Base-by-base conservation (phyloP, 2,329 filamentous ascomycete species). In the Thermomyces lanuginosus region DNA sequence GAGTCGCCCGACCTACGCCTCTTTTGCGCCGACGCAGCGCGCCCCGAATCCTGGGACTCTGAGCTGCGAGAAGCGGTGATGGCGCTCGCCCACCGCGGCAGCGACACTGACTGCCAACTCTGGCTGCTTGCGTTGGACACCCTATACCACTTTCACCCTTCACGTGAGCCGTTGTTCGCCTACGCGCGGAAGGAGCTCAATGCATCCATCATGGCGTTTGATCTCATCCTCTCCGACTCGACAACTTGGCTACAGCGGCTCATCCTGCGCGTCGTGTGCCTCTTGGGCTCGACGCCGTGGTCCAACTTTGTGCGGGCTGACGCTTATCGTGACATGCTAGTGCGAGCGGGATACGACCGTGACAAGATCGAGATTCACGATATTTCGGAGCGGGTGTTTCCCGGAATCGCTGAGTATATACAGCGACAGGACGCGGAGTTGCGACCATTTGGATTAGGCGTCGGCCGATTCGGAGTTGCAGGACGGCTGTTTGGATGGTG, bases 91-190 rank as follows among this genome's bases (percentile, higher is more conserved):
- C 25, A 18, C n/a, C 21, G 24, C 16, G n/a, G n/a, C n/a, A n/a
- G n/a, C n/a, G 19, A 8, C 18, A 24, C 10, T 16, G 16, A 16
- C 26, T 35, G 28, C 0, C 44, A 64, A 26, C 38, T 42, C n/a
- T 69, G 64, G 64, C 46, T 71, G 0, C 49, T 71, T 1, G 66
- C 60, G 0, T 51, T 71, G 1, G 67, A 71, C 38, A 64, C 64
- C 2, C 40, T 69, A 4, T 71, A 72, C 29, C 65, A 71, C 39
- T 71, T 70, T 38, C 50, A 48, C 0, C 67, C 66, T 0, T 68
- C 64, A 1, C 49, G 66, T 8, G 50, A 45, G 28, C 55, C 58
- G 0, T 38, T 69, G 2, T 53, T 70, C 8, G 30, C 44, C 5
- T 49, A 61, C 22, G 54, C 61, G 1, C 44, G 49, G 4, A 40